Conservation (phyloP, 2,329 filamentous ascomycete genomes). For the Clarireedia homoeocarpa region DNA sequence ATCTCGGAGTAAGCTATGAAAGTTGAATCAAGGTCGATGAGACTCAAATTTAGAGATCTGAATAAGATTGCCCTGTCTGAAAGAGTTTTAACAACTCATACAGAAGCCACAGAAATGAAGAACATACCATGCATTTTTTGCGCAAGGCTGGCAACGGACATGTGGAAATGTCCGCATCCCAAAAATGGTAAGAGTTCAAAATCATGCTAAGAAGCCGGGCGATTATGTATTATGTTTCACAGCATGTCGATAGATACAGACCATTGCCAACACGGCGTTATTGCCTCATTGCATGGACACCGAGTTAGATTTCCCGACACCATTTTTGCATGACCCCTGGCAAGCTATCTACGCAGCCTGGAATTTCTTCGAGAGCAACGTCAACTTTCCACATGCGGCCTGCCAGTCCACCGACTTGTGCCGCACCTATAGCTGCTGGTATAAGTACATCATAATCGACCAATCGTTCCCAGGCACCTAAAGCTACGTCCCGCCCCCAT, state of each 20-base stretch:
- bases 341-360: conserved; percentile 47
- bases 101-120: no score
- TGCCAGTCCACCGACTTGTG: conserved; percentile 48
- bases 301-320: conserved; percentile 59
- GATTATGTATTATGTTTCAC: neutral
- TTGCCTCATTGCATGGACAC: neutral
- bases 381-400: conserved; percentile 69
- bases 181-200: conserved; percentile 1
- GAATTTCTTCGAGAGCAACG: conserved; percentile 71
- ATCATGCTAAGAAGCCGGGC: conserved; percentile 1
- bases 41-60: no score
- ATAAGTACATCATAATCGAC: conserved; percentile 62
- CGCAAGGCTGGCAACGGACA: neutral
- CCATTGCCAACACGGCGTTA: neutral
- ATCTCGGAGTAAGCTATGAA: no score
- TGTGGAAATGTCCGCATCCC: neutral
- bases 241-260: neutral
- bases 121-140: no score
- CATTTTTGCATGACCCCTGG: conserved; percentile 57
- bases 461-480: conserved; percentile 67
- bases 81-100: no score
- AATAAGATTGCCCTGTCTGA: neutral
- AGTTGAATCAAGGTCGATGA: no score
- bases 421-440: conserved; percentile 52
- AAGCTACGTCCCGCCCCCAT: conserved; percentile 68